Evolutionary conservation across 371 early-diverging fungal species (phyloP), one percentile per base, ranked within the genome.

Genomic region (Syncephalastrum sp.): DNA sequence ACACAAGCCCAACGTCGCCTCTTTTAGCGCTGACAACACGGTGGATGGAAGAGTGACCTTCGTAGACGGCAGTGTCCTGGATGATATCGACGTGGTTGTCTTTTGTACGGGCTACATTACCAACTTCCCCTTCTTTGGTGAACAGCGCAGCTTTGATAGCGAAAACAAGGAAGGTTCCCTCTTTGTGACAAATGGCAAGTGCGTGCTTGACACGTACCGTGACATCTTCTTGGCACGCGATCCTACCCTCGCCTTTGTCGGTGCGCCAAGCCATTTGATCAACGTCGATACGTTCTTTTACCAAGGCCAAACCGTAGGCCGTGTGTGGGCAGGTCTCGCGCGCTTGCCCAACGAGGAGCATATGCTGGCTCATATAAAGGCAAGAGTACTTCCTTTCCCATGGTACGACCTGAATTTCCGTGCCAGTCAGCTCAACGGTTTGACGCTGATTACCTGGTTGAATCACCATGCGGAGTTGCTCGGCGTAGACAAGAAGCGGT

Each of bases 81-180:
- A 74, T 3, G 62, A 78, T 19, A 68, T 88, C 16, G 89, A 90
- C 55, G 57, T 57, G 3, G 77, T 90, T 8, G 67, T 88, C 19
- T 85, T 81, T 43, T 85, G 86, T 54, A 90, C 89, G 2, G 91
- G 91, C 0, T 88, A 81, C 58, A 57, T 66, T 6, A 72, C 72
- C 59, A 70, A 78, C 16, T 68, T 77, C 45, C 70, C 74, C 0
- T 83, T 79, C 54, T 61, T 90, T 44, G 79, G 81, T n/a, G 60
- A 65, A 5, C 46, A 65, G 2, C 52, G 54, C 8, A 41, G 50
- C 4, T 29, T 57, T 29, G 59, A 44, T 0, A 50, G 21, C 17
- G 50, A 53, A 4, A 33, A 33, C 6, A 29, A 59, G 5, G 46
- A 53, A 29, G 47, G 14, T 1, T 42, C 54, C 21, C 27, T 52